These are phyloP conservation scores for Salix suchowensis DNA, from an alignment of 345 rosid species.

Conservation along the genomic window DNA sequence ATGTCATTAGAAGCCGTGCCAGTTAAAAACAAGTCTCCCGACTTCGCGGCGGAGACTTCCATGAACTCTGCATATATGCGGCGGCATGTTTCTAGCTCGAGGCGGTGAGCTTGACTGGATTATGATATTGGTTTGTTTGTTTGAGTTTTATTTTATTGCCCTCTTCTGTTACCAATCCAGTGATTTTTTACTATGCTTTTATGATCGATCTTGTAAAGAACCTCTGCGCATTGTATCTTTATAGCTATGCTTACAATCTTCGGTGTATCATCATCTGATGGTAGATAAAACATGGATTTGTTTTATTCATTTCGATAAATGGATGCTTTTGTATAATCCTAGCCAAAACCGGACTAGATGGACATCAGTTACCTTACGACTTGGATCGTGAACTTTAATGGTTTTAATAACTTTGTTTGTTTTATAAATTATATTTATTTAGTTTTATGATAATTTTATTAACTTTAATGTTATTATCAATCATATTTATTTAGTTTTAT, in stretches of 20 bases:
- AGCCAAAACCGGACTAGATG: neutral
- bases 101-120: constrained; percentile 21
- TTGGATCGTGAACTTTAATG: no score
- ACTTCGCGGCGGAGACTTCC: neutral
- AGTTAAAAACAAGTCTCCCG: neutral
- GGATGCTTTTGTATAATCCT: neutral
- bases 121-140: constrained; percentile 16
- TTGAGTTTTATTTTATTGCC: neutral
- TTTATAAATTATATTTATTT: no score
- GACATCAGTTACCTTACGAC: no score
- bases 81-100: constrained; percentile 26
- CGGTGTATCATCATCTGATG: constrained; percentile 12
- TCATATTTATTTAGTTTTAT: no score
- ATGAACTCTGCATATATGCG: constrained; percentile 12
- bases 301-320: neutral
- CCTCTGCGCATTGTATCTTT: neutral
- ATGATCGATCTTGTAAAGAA: constrained; percentile 1
- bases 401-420: no score
- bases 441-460: no score
- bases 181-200: constrained; percentile 1
- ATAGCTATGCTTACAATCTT: neutral
- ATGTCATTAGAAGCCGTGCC: constrained; percentile 31
- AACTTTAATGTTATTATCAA: no score
- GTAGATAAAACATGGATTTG: constrained; percentile 5
- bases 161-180: neutral